A percentile compares a stretch with the other conserved stretches of the same genome.
phyloP scores from a whole-genome alignment of 2,329 filamentous ascomycete species.

The Ophiobolus disseminans region DNA sequence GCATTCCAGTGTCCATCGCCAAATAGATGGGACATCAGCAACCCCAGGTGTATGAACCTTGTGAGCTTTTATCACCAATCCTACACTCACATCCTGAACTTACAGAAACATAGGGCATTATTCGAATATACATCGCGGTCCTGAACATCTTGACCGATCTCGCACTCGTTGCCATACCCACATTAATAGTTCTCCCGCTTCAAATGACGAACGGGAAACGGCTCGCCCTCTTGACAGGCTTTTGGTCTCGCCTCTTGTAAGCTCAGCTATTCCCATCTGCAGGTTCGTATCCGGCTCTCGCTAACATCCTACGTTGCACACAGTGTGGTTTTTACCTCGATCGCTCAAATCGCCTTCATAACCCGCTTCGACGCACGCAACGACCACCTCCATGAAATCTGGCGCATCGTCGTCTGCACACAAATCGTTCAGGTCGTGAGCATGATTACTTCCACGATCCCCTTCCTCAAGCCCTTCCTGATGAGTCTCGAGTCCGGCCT shows the following conservation, averaged over 20 bases:
- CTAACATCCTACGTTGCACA: neutral
- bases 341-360: neutral
- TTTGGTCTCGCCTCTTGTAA: neutral
- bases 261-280: neutral
- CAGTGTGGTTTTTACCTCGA: neutral
- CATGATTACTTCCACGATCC: constrained; percentile 10
- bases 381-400: constrained; percentile 9
- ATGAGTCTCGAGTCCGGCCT: constrained; percentile 13
- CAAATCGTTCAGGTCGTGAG: constrained; percentile 10
- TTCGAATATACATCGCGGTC: constrained; percentile 5
- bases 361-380: neutral
- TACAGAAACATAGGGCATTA: neutral
- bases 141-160: constrained; percentile 11
- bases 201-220: neutral
- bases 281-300: too few species aligned
- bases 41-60: neutral
- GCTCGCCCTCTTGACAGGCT: neutral
- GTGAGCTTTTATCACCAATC: neutral
- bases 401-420: constrained; percentile 8
- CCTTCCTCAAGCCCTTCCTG: constrained; percentile 15
- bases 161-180: constrained; percentile 3
- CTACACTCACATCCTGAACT: neutral
- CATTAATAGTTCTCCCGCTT: constrained; percentile 1
- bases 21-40: constrained; percentile 1
- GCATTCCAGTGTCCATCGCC: constrained; percentile 8